Evolutionary conservation across 345 rosid genomes (phyloP).

Genomic region (Camelina laxa): DNA sequence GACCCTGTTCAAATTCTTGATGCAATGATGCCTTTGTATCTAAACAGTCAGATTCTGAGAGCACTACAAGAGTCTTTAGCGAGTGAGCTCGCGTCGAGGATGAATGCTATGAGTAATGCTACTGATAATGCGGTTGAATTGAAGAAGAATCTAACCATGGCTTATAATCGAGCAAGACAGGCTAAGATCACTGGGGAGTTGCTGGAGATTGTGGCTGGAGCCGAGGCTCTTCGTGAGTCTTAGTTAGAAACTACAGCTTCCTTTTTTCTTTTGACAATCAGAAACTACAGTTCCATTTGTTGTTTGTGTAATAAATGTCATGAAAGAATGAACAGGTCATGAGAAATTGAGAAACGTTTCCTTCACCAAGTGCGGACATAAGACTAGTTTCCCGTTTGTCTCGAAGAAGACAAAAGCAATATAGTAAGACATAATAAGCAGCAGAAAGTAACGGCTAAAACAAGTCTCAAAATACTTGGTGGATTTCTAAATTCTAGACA

Average conservation of each 20-base stretch:
- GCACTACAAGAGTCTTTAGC: constrained; percentile 87
- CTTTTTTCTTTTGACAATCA: background rate
- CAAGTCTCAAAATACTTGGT: constrained; percentile 41
- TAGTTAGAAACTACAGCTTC: constrained; percentile 7
- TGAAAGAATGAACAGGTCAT: background rate
- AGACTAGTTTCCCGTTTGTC: background rate
- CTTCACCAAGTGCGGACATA: background rate
- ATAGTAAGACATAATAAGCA: background rate
- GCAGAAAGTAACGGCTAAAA: constrained; percentile 27
- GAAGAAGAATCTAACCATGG: constrained; percentile 63
- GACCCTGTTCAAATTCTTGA: constrained; percentile 92
- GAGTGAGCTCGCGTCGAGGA: constrained; percentile 85
- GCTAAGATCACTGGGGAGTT: constrained; percentile 80
- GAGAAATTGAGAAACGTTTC: background rate
- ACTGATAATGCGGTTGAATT: constrained; percentile 80
- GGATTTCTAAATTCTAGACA: constrained; percentile 42
- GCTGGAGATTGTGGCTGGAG: constrained; percentile 86
- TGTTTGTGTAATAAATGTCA: background rate
- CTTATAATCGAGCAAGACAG: constrained; percentile 72
- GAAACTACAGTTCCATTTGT: background rate
- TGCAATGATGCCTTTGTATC: constrained; percentile 89
- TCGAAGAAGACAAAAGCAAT: constrained; percentile 9
- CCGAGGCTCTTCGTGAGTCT: constrained; percentile 62
- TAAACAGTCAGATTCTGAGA: constrained; percentile 86
- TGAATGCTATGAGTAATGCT: constrained; percentile 87